These are phyloP conservation scores for Neofusicoccum sp. DNA, from an alignment of 2,329 filamentous ascomycete species.

Conservation along the genomic window DNA sequence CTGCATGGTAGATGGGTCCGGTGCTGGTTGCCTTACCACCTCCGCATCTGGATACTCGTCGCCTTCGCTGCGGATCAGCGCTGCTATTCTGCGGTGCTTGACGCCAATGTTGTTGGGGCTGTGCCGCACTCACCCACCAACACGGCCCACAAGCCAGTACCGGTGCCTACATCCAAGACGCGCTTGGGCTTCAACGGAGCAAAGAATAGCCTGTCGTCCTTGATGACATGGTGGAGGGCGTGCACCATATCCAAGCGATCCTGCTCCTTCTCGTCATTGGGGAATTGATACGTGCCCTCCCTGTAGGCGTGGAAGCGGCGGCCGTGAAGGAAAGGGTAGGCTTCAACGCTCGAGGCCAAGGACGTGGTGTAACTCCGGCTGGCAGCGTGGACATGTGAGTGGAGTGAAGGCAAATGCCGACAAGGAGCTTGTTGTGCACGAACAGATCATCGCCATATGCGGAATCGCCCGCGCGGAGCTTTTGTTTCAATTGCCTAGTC, in stretches of 20 bases:
- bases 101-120: neutral
- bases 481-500: neutral
- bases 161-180: constrained; percentile 29
- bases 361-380: constrained; percentile 24
- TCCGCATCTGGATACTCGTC: constrained; percentile 31
- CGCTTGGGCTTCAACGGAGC: constrained; percentile 22
- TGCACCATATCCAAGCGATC: constrained; percentile 18
- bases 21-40: no score
- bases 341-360: constrained; percentile 17
- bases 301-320: constrained; percentile 39
- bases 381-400: no score
- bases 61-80: constrained; percentile 21
- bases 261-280: constrained; percentile 16
- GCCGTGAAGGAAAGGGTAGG: constrained; percentile 26
- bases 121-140: constrained; percentile 19
- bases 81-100: neutral
- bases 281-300: constrained; percentile 30
- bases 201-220: constrained; percentile 21
- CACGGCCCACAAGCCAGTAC: constrained; percentile 31
- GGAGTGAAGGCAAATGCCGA: no score
- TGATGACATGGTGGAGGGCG: neutral
- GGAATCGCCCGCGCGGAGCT: neutral
- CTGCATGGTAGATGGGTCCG: no score
- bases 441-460: constrained; percentile 1
- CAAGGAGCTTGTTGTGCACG: no score